Evolutionary conservation across 805 yeast genomes (phyloP).

Genomic region (Cyberlindnera euphorbiiphila): DNA sequence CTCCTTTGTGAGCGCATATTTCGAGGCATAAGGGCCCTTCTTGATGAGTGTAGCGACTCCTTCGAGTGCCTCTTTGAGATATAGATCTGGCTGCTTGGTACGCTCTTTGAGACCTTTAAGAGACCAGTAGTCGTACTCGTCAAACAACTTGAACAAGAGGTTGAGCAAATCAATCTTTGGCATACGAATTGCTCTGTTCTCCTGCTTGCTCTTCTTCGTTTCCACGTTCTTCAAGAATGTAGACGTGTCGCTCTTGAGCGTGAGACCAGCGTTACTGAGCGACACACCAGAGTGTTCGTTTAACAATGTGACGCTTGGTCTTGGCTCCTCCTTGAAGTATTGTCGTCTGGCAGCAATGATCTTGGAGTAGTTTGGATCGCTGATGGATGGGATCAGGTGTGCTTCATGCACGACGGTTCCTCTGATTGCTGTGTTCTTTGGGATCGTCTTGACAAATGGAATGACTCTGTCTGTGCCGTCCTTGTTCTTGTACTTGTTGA

Average conservation of each 20-base stretch:
- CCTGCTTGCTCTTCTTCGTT: slow-evolving; percentile 41
- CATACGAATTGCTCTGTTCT: slow-evolving; percentile 91
- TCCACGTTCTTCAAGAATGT: slow-evolving; percentile 56
- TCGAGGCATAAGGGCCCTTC: slow-evolving; percentile 93
- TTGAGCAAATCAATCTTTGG: slow-evolving; percentile 90
- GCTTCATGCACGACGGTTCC: slow-evolving; percentile 95
- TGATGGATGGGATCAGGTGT: slow-evolving; percentile 73
- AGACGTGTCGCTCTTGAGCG: slow-evolving; percentile 68
- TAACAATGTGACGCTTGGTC: slow-evolving; percentile 63
- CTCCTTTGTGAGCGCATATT: slow-evolving; percentile 86
- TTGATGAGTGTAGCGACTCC: slow-evolving; percentile 84
- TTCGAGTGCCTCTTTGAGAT: slow-evolving; percentile 85
- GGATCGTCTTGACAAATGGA: slow-evolving; percentile 86
- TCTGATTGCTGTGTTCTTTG: slow-evolving; percentile 76
- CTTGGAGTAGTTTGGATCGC: slow-evolving; percentile 65
- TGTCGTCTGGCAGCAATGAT: slow-evolving; percentile 55
- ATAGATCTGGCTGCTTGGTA: slow-evolving; percentile 93
- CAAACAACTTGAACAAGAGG: slow-evolving; percentile 81
- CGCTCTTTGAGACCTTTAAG: slow-evolving; percentile 91
- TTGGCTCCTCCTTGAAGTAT: slow-evolving; percentile 43
- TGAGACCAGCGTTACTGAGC: slow-evolving; percentile 82
- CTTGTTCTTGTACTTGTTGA: slow-evolving; percentile 35
- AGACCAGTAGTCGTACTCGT: slow-evolving; percentile 95
- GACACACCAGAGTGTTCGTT: slow-evolving; percentile 84
- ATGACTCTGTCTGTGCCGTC: slow-evolving; percentile 44